These are phyloP conservation scores for Aureobasidium melanogenum DNA, from an alignment of 2,329 filamentous ascomycete genomes.

Conservation along the genomic window DNA sequence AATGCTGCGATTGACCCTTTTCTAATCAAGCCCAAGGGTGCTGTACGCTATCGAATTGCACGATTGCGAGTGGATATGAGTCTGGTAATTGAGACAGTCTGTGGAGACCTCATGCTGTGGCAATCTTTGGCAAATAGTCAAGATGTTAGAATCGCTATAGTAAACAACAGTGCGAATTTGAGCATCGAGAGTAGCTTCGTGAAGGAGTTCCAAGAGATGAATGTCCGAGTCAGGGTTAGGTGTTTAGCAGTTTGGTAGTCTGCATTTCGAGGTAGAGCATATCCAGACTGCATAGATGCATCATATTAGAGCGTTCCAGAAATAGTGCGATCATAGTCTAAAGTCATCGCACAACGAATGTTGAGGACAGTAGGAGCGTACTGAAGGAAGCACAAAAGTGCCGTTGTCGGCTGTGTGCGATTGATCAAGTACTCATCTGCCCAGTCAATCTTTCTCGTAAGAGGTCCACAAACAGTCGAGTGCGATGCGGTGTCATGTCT, in stretches of 20 bases:
- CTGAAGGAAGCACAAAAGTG: background rate
- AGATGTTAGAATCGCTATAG: too few species aligned
- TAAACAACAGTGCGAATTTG: background rate
- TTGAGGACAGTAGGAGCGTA: background rate
- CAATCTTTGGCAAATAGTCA: too few species aligned
- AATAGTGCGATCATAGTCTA: background rate
- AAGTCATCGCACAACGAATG: background rate
- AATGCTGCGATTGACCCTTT: too few species aligned
- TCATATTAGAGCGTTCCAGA: background rate
- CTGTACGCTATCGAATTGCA: too few species aligned
- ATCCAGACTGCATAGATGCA: background rate
- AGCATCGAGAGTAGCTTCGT: background rate
- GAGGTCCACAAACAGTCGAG: background rate
- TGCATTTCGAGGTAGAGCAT: background rate
- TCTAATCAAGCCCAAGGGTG: too few species aligned
- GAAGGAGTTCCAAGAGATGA: background rate
- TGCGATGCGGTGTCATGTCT: slow-evolving; percentile 5
- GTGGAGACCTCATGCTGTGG: too few species aligned
- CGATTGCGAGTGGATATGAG: too few species aligned
- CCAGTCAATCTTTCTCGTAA: background rate
- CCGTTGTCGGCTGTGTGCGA: background rate
- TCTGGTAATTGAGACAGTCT: too few species aligned
- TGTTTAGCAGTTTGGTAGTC: background rate
- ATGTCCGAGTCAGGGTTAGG: background rate
- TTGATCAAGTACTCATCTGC: background rate